These are phyloP conservation scores for Nothophaeocryptopus gaeumannii DNA, from an alignment of 2,329 filamentous ascomycete species.

Conservation along the genomic window DNA sequence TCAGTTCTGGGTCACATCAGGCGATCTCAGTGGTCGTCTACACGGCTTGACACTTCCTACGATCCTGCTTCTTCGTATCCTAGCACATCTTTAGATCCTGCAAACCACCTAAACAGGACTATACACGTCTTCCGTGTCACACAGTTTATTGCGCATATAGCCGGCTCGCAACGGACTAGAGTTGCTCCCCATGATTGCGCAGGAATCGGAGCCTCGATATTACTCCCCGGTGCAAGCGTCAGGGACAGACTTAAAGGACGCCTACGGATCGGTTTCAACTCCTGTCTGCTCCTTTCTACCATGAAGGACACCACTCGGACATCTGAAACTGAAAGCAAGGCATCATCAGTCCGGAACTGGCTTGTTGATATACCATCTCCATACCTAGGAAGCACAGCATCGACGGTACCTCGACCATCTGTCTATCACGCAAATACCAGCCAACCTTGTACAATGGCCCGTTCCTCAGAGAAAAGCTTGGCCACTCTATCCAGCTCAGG, in stretches of 20 bases:
- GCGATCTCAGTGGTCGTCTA: constrained; percentile 11
- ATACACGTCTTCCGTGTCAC: constrained; percentile 18
- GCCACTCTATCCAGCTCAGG: constrained; percentile 37
- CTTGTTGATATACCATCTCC: constrained; percentile 10
- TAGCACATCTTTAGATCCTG: constrained; percentile 14
- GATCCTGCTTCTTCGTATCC: constrained; percentile 10
- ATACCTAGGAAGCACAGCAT: constrained; percentile 2
- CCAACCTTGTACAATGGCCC: constrained; percentile 18
- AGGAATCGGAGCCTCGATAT: constrained; percentile 10
- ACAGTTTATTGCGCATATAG: constrained; percentile 19
- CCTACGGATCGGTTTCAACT: too few relatives aligned
- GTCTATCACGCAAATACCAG: constrained; percentile 4
- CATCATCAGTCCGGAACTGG: constrained; percentile 9
- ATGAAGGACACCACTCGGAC: not conserved
- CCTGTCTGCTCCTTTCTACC: not conserved
- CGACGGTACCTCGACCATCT: not conserved
- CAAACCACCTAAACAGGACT: constrained; percentile 17
- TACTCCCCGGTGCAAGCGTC: constrained; percentile 6
- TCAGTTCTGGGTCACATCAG: constrained; percentile 6
- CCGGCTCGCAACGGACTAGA: constrained; percentile 15
- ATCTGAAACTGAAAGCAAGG: constrained; percentile 3
- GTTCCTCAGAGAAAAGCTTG: constrained; percentile 16
- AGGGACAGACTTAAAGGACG: not conserved
- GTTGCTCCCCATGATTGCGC: constrained; percentile 14
- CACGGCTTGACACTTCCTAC: constrained; percentile 12